Evolutionary conservation across 129 eudicot genomes (phyloP).

Genomic region (Flaveria linearis): DNA sequence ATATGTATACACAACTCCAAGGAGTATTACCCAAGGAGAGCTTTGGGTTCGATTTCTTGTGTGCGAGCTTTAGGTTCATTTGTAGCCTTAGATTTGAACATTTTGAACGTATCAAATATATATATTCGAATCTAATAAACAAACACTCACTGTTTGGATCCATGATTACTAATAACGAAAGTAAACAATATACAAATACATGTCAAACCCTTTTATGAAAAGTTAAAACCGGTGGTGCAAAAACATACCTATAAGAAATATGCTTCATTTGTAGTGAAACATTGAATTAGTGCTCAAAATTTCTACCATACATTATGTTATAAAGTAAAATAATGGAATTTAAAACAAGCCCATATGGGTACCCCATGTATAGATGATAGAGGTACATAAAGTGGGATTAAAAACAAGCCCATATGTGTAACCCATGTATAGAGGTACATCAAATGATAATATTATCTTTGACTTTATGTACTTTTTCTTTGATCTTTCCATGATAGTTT

Average conservation of each 20-base stretch:
- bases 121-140: neutral
- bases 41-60: neutral
- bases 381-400: conserved; percentile 11
- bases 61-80: neutral
- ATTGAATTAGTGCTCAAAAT: neutral
- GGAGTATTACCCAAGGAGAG: neutral
- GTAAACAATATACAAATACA: neutral
- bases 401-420: neutral
- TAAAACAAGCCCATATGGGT: neutral
- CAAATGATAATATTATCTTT: conserved; percentile 33
- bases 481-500: conserved; percentile 22
- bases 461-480: conserved; percentile 24
- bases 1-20: neutral
- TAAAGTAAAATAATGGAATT: neutral
- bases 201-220: neutral
- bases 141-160: too few species aligned
- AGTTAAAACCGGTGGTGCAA: neutral
- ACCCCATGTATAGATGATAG: conserved; percentile 12
- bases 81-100: neutral
- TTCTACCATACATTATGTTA: neutral
- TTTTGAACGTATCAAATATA: neutral
- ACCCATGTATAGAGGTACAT: conserved; percentile 18
- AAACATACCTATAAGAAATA: neutral
- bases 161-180: neutral
- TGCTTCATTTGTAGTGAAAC: conserved; percentile 3